Percentiles rank a stretch among this genome's conserved stretches.
phyloP scores from a whole-genome alignment of 371 early-diverging fungal species.

The Funneliformis caledonium region DNA sequence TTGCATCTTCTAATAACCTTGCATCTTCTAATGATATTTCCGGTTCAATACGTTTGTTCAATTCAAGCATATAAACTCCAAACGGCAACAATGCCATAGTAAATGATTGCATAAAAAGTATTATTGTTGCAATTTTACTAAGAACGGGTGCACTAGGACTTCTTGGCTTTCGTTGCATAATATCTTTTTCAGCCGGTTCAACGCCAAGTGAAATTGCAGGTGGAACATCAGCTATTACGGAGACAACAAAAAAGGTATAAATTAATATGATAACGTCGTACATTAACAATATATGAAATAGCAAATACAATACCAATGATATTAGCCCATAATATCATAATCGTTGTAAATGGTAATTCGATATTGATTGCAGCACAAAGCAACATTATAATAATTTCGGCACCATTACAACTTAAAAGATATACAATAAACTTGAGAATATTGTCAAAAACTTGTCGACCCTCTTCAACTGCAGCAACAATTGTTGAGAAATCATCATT shows the following conservation, averaged over 20 bases:
- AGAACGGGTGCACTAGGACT: constrained; percentile 69
- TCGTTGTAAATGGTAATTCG: constrained; percentile 64
- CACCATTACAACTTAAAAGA: constrained; percentile 88
- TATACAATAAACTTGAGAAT: constrained; percentile 93
- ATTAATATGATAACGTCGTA: neutral
- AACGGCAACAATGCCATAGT: constrained; percentile 63
- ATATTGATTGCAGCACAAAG: constrained; percentile 54
- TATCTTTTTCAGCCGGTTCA: constrained; percentile 72
- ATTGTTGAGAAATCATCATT: constrained; percentile 91
- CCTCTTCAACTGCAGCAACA: constrained; percentile 81
- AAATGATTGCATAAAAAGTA: constrained; percentile 73
- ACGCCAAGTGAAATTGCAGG: constrained; percentile 74
- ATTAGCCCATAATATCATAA: constrained; percentile 88
- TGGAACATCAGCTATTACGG: constrained; percentile 57
- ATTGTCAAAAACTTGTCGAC: constrained; percentile 90
- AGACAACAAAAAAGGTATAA: neutral
- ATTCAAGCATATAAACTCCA: constrained; percentile 51
- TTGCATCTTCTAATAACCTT: no score
- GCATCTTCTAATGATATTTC: constrained; percentile 43
- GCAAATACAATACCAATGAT: constrained; percentile 59
- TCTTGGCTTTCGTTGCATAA: constrained; percentile 72
- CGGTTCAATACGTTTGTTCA: constrained; percentile 37
- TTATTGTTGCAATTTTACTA: constrained; percentile 56
- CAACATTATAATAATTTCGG: constrained; percentile 73
- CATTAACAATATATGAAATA: neutral